Percentiles rank a stretch among this genome's conserved stretches.
phyloP scores from a whole-genome alignment of 2,329 filamentous ascomycete species.

The Neofusicoccum cordaticola region DNA sequence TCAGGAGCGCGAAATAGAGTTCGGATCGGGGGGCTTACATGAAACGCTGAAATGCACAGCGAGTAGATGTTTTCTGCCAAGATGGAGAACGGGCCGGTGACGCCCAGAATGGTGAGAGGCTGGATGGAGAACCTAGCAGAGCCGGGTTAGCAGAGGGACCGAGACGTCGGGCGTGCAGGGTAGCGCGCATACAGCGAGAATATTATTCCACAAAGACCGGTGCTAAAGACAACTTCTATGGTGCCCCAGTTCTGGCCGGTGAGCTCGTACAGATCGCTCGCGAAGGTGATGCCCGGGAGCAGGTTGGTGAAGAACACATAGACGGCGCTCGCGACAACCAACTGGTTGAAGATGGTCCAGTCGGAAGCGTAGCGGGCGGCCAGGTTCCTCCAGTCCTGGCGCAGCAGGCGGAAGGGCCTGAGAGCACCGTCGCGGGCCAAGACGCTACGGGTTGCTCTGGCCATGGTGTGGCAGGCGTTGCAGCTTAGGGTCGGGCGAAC shows the following conservation, averaged over 20 bases:
- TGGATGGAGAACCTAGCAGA: slow-evolving; percentile 53
- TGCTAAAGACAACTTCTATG: slow-evolving; percentile 66
- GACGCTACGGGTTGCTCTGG: background rate
- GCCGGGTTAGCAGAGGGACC: background rate
- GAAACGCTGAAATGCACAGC: slow-evolving; percentile 55
- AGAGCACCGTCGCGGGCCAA: slow-evolving; percentile 26
- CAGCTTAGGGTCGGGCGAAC: background rate
- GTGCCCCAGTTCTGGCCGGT: slow-evolving; percentile 64
- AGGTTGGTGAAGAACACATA: slow-evolving; percentile 68
- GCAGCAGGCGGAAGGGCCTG: slow-evolving; percentile 32
- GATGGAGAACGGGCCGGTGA: slow-evolving; percentile 66
- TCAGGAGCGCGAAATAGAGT: background rate
- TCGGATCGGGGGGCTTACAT: slow-evolving; percentile 37
- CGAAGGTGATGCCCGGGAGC: slow-evolving; percentile 65
- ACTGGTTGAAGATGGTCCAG: slow-evolving; percentile 57
- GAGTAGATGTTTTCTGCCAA: slow-evolving; percentile 64
- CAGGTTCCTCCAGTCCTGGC: slow-evolving; percentile 30
- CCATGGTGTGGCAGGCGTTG: background rate
- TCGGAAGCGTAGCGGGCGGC: slow-evolving; percentile 31
- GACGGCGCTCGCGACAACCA: slow-evolving; percentile 61
- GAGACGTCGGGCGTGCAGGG: background rate
- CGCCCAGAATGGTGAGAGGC: slow-evolving; percentile 63
- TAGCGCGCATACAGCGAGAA: slow-evolving; percentile 54
- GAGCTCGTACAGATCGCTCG: slow-evolving; percentile 61
- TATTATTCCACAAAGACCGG: slow-evolving; percentile 61